phyloP scores from a whole-genome alignment of 306 rosid species.

The Betula pendula region DNA sequence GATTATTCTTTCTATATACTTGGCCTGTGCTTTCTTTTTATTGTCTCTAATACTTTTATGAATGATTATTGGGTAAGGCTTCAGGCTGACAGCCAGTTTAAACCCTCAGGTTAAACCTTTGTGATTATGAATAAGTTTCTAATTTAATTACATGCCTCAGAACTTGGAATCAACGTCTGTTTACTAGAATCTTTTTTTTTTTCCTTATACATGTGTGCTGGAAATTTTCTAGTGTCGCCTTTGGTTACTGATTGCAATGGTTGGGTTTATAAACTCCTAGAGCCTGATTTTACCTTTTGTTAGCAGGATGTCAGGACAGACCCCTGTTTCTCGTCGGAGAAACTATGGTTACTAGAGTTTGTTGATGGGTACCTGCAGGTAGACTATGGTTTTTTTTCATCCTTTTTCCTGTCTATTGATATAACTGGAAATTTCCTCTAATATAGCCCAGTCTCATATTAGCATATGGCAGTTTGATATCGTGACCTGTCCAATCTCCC shows the following conservation, averaged over 20 bases:
- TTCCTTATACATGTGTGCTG: background rate
- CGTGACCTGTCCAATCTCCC: slow-evolving; percentile 83
- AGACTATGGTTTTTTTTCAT: slow-evolving; percentile 33
- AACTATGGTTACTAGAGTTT: slow-evolving; percentile 53
- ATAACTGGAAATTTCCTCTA: slow-evolving; percentile 37
- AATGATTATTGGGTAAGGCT: background rate
- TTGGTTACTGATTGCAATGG: background rate
- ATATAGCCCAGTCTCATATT: slow-evolving; percentile 37
- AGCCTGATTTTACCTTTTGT: slow-evolving; percentile 38
- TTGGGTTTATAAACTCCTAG: slow-evolving; percentile 5
- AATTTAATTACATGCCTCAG: background rate
- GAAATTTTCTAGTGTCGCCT: slow-evolving; percentile 11
- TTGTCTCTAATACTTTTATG: slow-evolving; percentile 2
- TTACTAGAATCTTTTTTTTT: background rate
- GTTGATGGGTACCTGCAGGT: slow-evolving; percentile 42
- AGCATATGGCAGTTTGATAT: slow-evolving; percentile 54
- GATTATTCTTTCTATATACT: background rate
- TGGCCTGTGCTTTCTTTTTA: slow-evolving; percentile 5
- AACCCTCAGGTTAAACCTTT: background rate
- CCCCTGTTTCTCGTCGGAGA: slow-evolving; percentile 58
- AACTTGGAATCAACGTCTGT: background rate
- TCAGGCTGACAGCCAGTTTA: slow-evolving; percentile 11
- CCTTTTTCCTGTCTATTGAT: slow-evolving; percentile 34
- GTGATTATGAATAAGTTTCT: background rate
- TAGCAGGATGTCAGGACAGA: slow-evolving; percentile 56